A percentile compares a stretch with the other conserved stretches of the same genome.
Conservation (phyloP, 2,329 filamentous ascomycete genomes). For the Calonectria hawksworthii region DNA sequence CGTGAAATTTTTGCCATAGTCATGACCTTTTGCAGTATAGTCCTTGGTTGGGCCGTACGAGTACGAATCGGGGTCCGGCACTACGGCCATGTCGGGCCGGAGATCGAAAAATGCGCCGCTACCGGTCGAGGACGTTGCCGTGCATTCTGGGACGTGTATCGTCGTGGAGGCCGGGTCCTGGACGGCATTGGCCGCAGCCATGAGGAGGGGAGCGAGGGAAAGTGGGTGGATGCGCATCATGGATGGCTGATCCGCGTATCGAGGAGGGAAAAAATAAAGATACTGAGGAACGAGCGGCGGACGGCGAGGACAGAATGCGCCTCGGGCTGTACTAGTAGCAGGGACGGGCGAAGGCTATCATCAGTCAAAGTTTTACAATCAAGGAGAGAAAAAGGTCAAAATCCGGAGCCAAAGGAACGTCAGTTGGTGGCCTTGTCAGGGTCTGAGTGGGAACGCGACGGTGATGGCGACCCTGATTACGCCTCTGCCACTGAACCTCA, state of each 20-base stretch:
- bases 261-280: neutral
- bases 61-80: constrained; percentile 57
- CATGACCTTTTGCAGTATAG: constrained; percentile 78
- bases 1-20: constrained; percentile 86
- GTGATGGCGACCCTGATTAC: constrained; percentile 18
- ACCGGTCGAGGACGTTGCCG: constrained; percentile 67
- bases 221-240: constrained; percentile 47
- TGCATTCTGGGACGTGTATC: constrained; percentile 64
- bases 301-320: constrained; percentile 13
- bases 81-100: constrained; percentile 66
- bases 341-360: constrained; percentile 12
- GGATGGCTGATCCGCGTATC: constrained; percentile 3
- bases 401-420: constrained; percentile 25
- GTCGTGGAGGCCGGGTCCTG: constrained; percentile 58
- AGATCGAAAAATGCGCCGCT: constrained; percentile 72
- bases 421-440: constrained; percentile 9
- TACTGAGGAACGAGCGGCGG: constrained; percentile 1
- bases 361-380: constrained; percentile 16
- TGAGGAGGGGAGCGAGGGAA: constrained; percentile 53
- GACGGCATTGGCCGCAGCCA: constrained; percentile 50
- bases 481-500: constrained; percentile 24
- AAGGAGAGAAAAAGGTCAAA: neutral
- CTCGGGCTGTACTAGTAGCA: constrained; percentile 19
- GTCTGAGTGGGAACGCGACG: neutral
- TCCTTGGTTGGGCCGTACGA: constrained; percentile 60